These are phyloP conservation scores for Trichosporon sp. DNA, from an alignment of 1,284 basidiomycete genomes.

Conservation along the genomic window DNA sequence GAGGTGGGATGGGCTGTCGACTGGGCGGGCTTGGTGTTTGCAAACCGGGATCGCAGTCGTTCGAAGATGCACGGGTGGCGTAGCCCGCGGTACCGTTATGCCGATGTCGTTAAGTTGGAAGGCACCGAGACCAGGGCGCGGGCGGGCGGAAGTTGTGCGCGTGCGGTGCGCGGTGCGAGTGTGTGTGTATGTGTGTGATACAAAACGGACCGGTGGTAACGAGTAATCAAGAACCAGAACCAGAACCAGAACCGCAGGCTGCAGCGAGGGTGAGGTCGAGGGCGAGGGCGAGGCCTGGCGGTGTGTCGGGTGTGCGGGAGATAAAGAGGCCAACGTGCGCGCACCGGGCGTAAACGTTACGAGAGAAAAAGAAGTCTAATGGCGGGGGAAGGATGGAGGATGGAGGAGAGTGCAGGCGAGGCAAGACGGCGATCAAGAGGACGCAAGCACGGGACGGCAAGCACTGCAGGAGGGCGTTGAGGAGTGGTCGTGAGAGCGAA, in stretches of 20 bases:
- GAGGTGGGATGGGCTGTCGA: not conserved
- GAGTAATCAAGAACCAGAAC: too few relatives aligned
- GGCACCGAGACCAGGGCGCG: not conserved
- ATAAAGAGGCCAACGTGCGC: slow-evolving; percentile 3
- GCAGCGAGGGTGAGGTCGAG: not conserved
- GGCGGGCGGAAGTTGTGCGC: not conserved
- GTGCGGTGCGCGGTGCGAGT: not conserved
- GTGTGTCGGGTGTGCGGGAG: not conserved
- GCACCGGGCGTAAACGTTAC: slow-evolving; percentile 4
- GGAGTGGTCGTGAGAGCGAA: not conserved
- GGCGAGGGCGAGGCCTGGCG: not conserved
- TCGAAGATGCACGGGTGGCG: not conserved
- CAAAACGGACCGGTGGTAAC: not conserved
- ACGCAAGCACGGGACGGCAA: not conserved
- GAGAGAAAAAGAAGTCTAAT: not conserved
- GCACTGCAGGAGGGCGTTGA: not conserved
- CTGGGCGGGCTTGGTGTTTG: not conserved
- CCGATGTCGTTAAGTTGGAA: not conserved
- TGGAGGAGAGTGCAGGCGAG: not conserved
- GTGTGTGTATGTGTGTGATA: not conserved
- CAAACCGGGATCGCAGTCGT: slow-evolving; percentile 2
- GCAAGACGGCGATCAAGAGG: not conserved
- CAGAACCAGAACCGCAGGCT: not conserved
- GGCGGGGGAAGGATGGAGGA: not conserved
- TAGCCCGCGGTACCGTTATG: not conserved